phyloP scores from a whole-genome alignment of 148 eudicot species.

The Drosera capensis region DNA sequence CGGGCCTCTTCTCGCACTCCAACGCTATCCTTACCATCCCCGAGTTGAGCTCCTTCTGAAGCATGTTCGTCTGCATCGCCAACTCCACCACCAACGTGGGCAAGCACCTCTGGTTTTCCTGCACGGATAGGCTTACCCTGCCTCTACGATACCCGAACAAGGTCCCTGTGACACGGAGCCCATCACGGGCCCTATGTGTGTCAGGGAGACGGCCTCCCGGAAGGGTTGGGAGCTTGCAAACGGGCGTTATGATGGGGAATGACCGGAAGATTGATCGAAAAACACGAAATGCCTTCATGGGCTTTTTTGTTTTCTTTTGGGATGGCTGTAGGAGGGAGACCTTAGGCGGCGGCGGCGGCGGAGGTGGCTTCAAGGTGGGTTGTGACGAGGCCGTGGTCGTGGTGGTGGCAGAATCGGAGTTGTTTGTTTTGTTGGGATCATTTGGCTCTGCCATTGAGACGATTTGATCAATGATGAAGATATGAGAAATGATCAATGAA shows the following conservation, averaged over 20 bases:
- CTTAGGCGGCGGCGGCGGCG: constrained; percentile 11
- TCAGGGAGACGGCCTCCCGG: constrained; percentile 36
- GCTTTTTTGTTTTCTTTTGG: constrained; percentile 26
- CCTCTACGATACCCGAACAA: constrained; percentile 60
- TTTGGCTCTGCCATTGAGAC: constrained; percentile 38
- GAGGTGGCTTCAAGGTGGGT: constrained; percentile 11
- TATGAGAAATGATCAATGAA: too few relatives aligned
- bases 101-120: constrained; percentile 39
- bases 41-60: constrained; percentile 45
- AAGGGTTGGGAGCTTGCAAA: constrained; percentile 32
- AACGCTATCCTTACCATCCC: constrained; percentile 65
- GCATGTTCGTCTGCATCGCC: constrained; percentile 38
- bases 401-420: constrained; percentile 3
- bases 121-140: constrained; percentile 46
- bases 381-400: constrained; percentile 4
- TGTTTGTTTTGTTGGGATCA: neutral
- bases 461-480: neutral
- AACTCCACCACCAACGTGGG: constrained; percentile 51
- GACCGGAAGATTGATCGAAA: constrained; percentile 47
- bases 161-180: constrained; percentile 33
- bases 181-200: constrained; percentile 4
- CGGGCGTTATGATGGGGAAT: constrained; percentile 52
- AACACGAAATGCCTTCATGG: constrained; percentile 23
- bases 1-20: constrained; percentile 50
- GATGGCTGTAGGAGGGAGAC: constrained; percentile 34